Conservation (phyloP, 441 rosid genomes). For the Adansonia gregorii region DNA sequence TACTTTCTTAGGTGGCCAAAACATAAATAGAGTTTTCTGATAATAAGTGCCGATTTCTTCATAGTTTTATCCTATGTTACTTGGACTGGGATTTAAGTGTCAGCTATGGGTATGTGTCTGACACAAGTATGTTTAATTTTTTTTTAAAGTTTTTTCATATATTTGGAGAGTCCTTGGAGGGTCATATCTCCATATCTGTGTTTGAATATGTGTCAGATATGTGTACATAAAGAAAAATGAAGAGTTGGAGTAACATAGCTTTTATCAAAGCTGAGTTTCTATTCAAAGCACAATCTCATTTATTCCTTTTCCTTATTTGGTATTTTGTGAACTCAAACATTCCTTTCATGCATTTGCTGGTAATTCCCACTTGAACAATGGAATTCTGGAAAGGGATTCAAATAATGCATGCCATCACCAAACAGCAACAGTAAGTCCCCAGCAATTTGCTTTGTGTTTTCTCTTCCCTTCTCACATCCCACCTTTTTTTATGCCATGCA, state of each 20-base stretch:
- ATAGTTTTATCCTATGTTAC: background rate
- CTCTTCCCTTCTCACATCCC: background rate
- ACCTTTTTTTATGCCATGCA: background rate
- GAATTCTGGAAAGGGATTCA: conserved; percentile 41
- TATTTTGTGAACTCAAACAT: conserved; percentile 26
- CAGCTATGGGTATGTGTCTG: too few species aligned
- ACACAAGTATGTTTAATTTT: too few species aligned
- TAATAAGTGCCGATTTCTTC: background rate
- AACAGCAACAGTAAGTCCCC: conserved; percentile 46
- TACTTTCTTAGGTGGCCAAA: background rate
- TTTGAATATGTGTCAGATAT: too few species aligned
- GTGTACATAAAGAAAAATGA: too few species aligned
- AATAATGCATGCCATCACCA: conserved; percentile 38
- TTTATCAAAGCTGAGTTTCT: background rate
- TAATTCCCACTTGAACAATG: conserved; percentile 43
- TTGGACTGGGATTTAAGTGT: too few species aligned
- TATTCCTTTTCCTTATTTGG: background rate
- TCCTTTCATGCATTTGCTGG: conserved; percentile 41
- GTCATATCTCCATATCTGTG: too few species aligned
- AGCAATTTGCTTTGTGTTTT: background rate
- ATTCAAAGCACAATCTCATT: background rate
- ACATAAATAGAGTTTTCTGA: conserved; percentile 1
- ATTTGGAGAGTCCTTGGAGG: too few species aligned
- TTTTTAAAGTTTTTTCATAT: too few species aligned
- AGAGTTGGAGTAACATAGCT: background rate